Evolutionary conservation across 2,329 filamentous ascomycete species (phyloP), one percentile per base, ranked within the genome.

Genomic region (Colletotrichum incanum): DNA sequence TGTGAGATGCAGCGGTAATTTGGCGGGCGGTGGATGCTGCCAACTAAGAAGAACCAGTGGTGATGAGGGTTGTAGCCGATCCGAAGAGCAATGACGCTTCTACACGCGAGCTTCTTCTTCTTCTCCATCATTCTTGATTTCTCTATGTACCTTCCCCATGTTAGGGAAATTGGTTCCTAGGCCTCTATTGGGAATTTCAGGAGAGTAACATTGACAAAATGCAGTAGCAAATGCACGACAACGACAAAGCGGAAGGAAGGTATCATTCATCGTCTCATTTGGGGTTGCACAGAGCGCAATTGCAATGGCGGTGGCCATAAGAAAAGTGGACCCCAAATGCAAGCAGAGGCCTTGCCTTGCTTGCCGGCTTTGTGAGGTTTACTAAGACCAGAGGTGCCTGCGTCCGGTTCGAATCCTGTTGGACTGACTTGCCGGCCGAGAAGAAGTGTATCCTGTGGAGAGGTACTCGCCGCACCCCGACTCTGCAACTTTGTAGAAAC

Each of bases 1-100:
- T 59, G 52, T 71, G 68, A 67, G 65, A 43, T 49, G 26, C 50
- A 37, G 34, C 52, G 61, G 45, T 54, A 54, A 26, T 59, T 54
- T 20, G 34, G 14, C 34, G 47, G n/a, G 47, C 14, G 49, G n/a
- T 49, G n/a, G n/a, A 34, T 31, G 18, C 59, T 11, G 47, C 47
- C 20, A 43, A 28, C 39, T 14, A 41, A 31, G 26, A 37, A 7
- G 20, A 50, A 23, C 31, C 31, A 50, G 34, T 26, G n/a, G 41
- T 37, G 37, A 23, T 23, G n/a, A 6, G 43, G 43, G 12, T 37
- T 34, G 41, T 45, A 37, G 41, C 58, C 28, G 20, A 26, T 47
- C 28, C 18, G 11, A n/a, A 50, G 23, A 16, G 20, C 6, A n/a
- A 20, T 26, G 39, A 34, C 49, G 37, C 43, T 63, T 52, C 45